Evolutionary conservation across 164 flowering plant genomes (phyloP).

Genomic region (Malania oleifera): DNA sequence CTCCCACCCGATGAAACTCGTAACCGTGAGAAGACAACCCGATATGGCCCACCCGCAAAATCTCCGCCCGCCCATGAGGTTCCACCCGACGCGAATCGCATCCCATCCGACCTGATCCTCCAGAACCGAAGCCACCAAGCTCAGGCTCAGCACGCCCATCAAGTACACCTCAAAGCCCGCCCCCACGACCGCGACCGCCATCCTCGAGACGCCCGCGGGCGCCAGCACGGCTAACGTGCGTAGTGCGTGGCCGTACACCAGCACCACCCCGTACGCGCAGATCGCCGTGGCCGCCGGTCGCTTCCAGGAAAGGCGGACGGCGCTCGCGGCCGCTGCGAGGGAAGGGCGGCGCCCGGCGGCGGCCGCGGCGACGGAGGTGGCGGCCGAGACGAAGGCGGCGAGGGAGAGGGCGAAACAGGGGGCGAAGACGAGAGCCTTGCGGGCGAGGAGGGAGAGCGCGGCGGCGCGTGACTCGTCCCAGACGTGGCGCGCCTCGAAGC

Average conservation of each 20-base stretch:
- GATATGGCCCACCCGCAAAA: conserved; percentile 39
- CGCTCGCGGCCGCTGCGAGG: conserved; percentile 12
- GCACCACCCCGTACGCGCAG: conserved; percentile 20
- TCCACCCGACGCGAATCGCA: conserved; percentile 36
- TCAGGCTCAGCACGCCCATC: conserved; percentile 42
- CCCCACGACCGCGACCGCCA: conserved; percentile 15
- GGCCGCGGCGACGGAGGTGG: conserved; percentile 19
- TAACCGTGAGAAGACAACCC: conserved; percentile 20
- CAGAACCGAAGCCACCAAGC: conserved; percentile 43
- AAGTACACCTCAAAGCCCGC: conserved; percentile 32
- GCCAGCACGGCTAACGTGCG: conserved; percentile 3
- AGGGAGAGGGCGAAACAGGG: conserved; percentile 39
- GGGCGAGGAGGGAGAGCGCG: conserved; percentile 30
- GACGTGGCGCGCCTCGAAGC: conserved; percentile 34
- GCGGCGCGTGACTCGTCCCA: conserved; percentile 32
- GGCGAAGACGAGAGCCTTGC: conserved; percentile 22
- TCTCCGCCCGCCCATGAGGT: conserved; percentile 42
- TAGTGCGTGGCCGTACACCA: conserved; percentile 13
- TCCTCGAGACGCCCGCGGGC: conserved; percentile 2
- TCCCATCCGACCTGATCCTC: conserved; percentile 45
- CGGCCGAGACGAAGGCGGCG: conserved; percentile 29
- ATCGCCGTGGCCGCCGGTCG: conserved; percentile 30
- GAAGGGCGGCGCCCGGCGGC: conserved; percentile 13
- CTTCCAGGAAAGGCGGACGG: conserved; percentile 28
- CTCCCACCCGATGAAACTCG: conserved; percentile 27